Percentiles rank a stretch among this genome's conserved stretches.
Conservation (phyloP, 2,329 filamentous ascomycete species). For the Coleophoma crateriformis region DNA sequence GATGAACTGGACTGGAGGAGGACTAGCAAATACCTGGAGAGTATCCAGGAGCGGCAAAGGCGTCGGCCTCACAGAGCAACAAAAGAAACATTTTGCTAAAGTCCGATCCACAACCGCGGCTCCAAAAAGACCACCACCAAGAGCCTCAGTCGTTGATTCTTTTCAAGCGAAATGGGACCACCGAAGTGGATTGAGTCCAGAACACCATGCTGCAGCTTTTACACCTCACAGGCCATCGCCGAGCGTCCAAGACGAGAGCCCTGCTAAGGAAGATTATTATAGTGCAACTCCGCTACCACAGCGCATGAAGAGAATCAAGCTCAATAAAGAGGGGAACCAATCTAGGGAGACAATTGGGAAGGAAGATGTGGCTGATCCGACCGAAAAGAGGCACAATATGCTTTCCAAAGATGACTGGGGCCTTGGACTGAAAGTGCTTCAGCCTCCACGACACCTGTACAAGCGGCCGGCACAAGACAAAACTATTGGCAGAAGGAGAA, state of each 20-base stretch:
- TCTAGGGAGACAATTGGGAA: background rate
- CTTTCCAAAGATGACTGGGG: constrained; percentile 24
- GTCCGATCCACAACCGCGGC: background rate
- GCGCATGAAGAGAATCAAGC: constrained; percentile 2
- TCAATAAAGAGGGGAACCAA: background rate
- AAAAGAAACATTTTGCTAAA: constrained; percentile 1
- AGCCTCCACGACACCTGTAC: background rate
- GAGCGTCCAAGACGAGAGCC: background rate
- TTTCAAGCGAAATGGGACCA: background rate
- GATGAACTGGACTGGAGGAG: constrained; percentile 1
- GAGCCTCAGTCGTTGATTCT: background rate
- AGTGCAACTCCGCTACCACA: constrained; percentile 3
- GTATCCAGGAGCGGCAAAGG: background rate
- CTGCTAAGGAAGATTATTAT: background rate
- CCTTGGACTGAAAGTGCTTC: background rate
- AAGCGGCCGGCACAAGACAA: constrained; percentile 14
- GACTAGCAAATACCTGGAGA: background rate
- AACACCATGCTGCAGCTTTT: too few species aligned
- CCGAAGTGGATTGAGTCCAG: too few species aligned
- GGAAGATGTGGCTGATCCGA: background rate
- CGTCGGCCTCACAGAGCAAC: background rate
- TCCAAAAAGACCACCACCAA: background rate
- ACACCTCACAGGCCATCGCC: background rate
- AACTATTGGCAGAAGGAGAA: constrained; percentile 21
- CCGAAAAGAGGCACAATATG: background rate